Evolutionary conservation across 495 filamentous ascomycete genomes (phyloP), one percentile per base, ranked within the genome.

Genomic region (Clohesyomyces aquaticus): DNA sequence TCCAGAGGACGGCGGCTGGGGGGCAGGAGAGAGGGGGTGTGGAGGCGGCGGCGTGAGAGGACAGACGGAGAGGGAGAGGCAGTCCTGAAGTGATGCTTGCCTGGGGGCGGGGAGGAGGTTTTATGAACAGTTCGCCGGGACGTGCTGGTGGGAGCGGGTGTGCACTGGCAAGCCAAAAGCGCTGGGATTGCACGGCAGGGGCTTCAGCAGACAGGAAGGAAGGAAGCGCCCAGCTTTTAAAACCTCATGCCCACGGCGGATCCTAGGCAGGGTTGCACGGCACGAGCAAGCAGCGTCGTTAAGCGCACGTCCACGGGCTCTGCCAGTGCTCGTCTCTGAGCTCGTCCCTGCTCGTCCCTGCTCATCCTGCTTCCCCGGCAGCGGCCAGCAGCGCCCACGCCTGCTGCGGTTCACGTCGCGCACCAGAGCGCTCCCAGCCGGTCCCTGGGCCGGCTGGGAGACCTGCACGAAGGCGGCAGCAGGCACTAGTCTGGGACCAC

Each of bases 111-210:
- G 38, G 28, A 21, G n/a, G 52, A 55, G 43, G 56, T 59, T 59
- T 59, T 59, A 59, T 59, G 29, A 52, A 52, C 49, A 41, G 56
- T 22, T 22, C 12, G 41, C 28, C 41, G 55, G 41, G 27, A 46
- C 38, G 41, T n/a, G 28, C 32, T 57, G 49, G 14, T 52, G 49
- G 49, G 49, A 52, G 49, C 49, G 18, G 43, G 43, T 23, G 43
- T n/a, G 16, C 14, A 47, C 43, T 47, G 43, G 43, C 43, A 47
- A n/a, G 43, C 16, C 43, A 23, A n/a, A 47, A 6, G 4, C 32
- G 18, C 43, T 8, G 18, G 43, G 43, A 47, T 47, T n/a, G 16
- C 43, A 47, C 43, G 43, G 43, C 43, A 47, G 43, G 16, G 43
- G 43, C 43, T 47, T 38, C 14, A 38, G 32, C 32, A 38, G 32